Percentiles rank a stretch among this genome's conserved stretches.
Conservation (phyloP, 805 yeast species). For the Nakazawaea holstii region DNA sequence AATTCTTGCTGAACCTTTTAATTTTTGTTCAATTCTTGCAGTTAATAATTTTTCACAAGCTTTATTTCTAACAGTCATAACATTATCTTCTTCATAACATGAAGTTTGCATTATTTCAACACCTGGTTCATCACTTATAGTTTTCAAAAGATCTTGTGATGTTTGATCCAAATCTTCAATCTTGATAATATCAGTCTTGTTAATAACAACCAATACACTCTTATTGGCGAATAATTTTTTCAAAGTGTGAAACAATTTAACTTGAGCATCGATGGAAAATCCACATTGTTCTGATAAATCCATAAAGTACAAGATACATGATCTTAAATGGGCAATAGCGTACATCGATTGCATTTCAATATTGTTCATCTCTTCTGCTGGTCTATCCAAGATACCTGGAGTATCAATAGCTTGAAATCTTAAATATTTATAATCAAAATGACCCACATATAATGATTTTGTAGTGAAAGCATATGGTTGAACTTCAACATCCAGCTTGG, state of each 20-base stretch:
- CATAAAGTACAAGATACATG: constrained; percentile 96
- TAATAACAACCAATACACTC: constrained; percentile 90
- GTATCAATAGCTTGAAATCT: constrained; percentile 99
- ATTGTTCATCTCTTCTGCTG: constrained; percentile 99
- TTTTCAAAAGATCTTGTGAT: constrained; percentile 63
- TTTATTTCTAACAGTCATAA: constrained; percentile 91
- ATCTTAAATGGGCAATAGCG: constrained; percentile 96
- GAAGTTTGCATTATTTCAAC: constrained; percentile 92
- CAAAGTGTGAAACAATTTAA: constrained; percentile 91
- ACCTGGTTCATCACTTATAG: constrained; percentile 63
- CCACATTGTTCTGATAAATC: constrained; percentile 99
- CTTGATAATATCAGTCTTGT: constrained; percentile 87
- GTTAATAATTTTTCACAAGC: constrained; percentile 97
- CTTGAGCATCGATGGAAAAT: constrained; percentile 94
- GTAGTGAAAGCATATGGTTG: constrained; percentile 99
- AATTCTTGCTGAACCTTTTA: constrained; percentile 88
- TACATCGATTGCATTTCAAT: constrained; percentile 99
- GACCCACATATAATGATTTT: constrained; percentile 95
- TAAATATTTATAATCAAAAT: constrained; percentile 95
- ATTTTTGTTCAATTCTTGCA: constrained; percentile 93
- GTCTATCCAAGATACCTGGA: constrained; percentile 97
- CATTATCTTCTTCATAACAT: constrained; percentile 89
- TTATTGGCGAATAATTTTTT: constrained; percentile 97
- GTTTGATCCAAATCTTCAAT: constrained; percentile 79
- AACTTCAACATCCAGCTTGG: constrained; percentile 98